These are phyloP conservation scores for Talaromyces atroroseus DNA, from an alignment of 2,329 filamentous ascomycete genomes.

Conservation along the genomic window DNA sequence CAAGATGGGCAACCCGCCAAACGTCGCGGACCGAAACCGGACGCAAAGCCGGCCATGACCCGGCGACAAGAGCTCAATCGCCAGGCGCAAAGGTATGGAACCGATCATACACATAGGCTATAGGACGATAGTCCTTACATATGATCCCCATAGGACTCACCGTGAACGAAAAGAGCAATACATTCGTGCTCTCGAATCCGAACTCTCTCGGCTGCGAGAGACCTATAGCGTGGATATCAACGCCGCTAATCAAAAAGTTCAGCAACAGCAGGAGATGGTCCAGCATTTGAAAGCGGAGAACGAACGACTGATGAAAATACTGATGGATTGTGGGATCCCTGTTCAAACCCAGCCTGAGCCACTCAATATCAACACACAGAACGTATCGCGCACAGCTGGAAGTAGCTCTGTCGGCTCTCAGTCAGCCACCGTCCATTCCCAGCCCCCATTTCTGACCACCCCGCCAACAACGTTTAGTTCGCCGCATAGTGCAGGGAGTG, in stretches of 20 bases:
- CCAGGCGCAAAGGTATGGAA: slow-evolving; percentile 78
- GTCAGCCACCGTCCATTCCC: slow-evolving; percentile 18
- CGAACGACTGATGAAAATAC: slow-evolving; percentile 61
- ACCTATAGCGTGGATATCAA: slow-evolving; percentile 62
- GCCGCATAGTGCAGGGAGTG: slow-evolving; percentile 25
- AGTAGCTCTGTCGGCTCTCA: slow-evolving; percentile 35
- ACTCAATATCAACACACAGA: slow-evolving; percentile 26
- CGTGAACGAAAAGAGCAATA: slow-evolving; percentile 95
- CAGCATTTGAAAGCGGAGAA: slow-evolving; percentile 74
- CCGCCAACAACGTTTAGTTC: slow-evolving; percentile 28
- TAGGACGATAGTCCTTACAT: slow-evolving; percentile 16
- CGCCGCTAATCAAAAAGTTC: slow-evolving; percentile 39
- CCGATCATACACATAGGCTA: slow-evolving; percentile 1
- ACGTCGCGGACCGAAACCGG: slow-evolving; percentile 87
- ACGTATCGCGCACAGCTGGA: slow-evolving; percentile 7
- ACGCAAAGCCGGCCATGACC: slow-evolving; percentile 90
- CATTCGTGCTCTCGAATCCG: slow-evolving; percentile 87
- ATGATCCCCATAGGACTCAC: slow-evolving; percentile 63
- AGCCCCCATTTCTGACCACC: slow-evolving; percentile 24
- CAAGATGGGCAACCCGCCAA: slow-evolving; percentile 80
- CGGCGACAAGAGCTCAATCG: slow-evolving; percentile 89
- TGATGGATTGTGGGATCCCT: slow-evolving; percentile 54
- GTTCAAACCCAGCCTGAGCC: slow-evolving; percentile 46
- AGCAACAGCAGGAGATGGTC: slow-evolving; percentile 70
- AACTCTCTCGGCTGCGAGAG: slow-evolving; percentile 83